Evolutionary conservation across 2,329 filamentous ascomycete species (phyloP), one percentile per base, ranked within the genome.

Genomic region (Fusarium sp.): DNA sequence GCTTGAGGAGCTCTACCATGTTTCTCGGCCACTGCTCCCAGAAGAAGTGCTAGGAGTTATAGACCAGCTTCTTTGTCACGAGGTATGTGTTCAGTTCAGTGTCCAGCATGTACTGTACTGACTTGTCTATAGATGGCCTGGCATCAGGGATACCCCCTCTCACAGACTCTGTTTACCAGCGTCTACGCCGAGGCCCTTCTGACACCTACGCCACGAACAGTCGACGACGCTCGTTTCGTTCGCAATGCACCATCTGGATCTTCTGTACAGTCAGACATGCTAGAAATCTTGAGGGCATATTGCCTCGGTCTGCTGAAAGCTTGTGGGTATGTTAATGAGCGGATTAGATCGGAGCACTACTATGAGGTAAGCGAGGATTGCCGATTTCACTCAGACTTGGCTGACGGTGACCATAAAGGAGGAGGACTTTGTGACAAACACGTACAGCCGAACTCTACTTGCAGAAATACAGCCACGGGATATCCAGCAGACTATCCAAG

Each of bases 111-210:
- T 19, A 19, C 7, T 3, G 24, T 24, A 13, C 42, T 67, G 43
- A 67, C 11, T 22, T 32, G 46, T 31, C 71, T 25, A 26, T 25
- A 95, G 89, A 96, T 97, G 86, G 92, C 93, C 61, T 99, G 96
- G 93, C 93, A 98, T 74, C 87, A 92, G 69, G 95, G 96, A n/a
- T 93, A 97, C 72, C 93, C 95, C 2, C 84, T 99, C 8, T 96
- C 94, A 2, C 95, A 98, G 75, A 98, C 95, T 0, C 80, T 99
- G 2, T 93, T 98, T 74, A 97, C 93, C 6, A 97, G 92, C 48
- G 83, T 96, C 31, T 95, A 99, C 74, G 86, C 98, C 53, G 93
- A 97, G 70, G 88, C 87, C 44, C 81, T 99, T 13, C 79, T 97
- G 58, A 90, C 88, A 78, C 89, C 91, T 1, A 82, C 85, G 28